Evolutionary conservation across 2,329 filamentous ascomycete species (phyloP), one percentile per base, ranked within the genome.

Genomic region (Alternaria arborescens): DNA sequence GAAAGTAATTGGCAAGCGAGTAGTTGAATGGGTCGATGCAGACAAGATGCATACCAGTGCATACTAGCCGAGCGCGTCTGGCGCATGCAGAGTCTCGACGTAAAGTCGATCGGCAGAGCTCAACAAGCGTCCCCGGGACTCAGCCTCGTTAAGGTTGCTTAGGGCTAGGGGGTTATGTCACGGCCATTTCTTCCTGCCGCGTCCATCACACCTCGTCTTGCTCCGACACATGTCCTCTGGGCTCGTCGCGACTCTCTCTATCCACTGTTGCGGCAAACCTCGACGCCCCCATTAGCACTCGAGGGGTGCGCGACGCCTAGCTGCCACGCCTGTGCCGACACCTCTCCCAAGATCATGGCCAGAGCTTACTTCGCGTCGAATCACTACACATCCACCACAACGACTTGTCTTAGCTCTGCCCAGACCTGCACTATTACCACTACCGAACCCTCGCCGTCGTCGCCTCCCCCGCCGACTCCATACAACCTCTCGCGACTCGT

Each of bases 281-380:
- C 58, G 47, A 58, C 53, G 47, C 40, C 51, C 30, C 36, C 51
- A 42, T 28, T 48, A 54, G 41, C 53, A 52, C 44, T 57, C 40
- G 58, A 58, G 42, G 46, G 48, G 54, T 58, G 48, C 43, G 58
- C 54, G 58, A 54, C 56, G 51, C 56, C 57, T 47, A 48, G 44
- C 53, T 41, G 32, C 40, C 55, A 53, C 64, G 60, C 60, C 58
- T 54, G 50, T 36, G 43, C 46, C 54, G 54, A 61, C 59, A 52
- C 53, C 58, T 41, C 60, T 52, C 60, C 62, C 60, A 53, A 59
- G 61, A 71, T 50, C 57, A 71, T 70, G 69, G 67, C 65, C 55
- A 66, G 59, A 61, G 63, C 64, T 52, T 65, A 62, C 59, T 52
- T 69, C 60, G 67, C 66, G 54, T 62, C 55, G 30, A 56, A 53